Conservation (phyloP, 805 yeast species). For the Ogataea minuta region DNA sequence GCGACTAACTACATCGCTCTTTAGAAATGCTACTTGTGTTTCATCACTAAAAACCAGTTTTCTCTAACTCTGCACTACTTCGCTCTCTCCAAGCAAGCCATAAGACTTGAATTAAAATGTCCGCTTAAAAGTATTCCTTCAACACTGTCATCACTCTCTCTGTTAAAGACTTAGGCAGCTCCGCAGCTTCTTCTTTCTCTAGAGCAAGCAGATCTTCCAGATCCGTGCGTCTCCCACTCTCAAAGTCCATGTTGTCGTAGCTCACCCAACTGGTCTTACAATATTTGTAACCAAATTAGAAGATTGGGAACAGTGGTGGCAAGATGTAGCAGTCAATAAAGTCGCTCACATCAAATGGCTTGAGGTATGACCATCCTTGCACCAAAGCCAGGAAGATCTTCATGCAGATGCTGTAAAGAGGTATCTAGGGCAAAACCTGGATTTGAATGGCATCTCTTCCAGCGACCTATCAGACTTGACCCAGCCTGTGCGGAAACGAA, state of each 20-base stretch:
- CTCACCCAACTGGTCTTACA: conserved; percentile 24
- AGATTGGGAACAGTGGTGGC: conserved; percentile 51
- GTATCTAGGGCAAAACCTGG: conserved; percentile 52
- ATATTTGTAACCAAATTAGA: conserved; percentile 20
- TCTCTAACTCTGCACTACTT: too few species aligned
- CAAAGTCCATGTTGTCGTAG: conserved; percentile 45
- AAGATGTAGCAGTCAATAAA: conserved; percentile 61
- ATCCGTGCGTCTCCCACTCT: conserved; percentile 44
- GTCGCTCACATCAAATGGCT: conserved; percentile 53
- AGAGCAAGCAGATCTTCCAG: conserved; percentile 10
- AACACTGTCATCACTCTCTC: conserved; percentile 1
- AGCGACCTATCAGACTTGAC: conserved; percentile 39
- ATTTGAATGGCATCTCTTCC: conserved; percentile 51
- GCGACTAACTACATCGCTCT: too few species aligned
- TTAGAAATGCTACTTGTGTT: too few species aligned
- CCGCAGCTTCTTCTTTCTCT: neutral
- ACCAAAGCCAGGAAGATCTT: conserved; percentile 54
- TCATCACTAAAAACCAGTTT: too few species aligned
- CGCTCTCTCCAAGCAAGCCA: too few species aligned
- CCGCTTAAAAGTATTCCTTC: conserved; percentile 4
- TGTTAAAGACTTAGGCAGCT: neutral
- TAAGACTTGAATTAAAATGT: too few species aligned
- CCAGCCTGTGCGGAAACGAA: conserved; percentile 55
- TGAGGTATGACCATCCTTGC: conserved; percentile 64
- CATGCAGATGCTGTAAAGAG: conserved; percentile 47